Conservation (phyloP, 176 grass and related monocot genomes). For the Cenchrus purpureus region DNA sequence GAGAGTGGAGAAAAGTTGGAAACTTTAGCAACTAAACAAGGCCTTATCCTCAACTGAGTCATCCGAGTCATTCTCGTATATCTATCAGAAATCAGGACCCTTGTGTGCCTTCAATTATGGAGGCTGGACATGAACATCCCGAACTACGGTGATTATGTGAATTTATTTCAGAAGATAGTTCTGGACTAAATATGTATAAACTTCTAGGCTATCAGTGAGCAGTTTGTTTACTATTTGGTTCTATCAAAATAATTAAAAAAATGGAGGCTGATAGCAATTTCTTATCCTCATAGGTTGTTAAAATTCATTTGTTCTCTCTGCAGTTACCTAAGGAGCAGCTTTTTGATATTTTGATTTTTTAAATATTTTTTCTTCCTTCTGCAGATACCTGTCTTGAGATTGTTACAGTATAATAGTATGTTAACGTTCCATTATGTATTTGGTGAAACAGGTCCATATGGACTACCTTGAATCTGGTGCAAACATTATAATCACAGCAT, state of each 20-base stretch:
- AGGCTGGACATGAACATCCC: not conserved
- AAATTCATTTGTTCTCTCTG: not conserved
- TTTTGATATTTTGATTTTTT: not conserved
- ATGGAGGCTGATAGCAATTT: not conserved
- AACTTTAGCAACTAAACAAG: no score
- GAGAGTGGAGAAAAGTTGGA: no score
- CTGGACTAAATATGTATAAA: not conserved
- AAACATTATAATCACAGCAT: constrained; percentile 87
- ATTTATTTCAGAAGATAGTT: constrained; percentile 1
- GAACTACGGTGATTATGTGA: not conserved
- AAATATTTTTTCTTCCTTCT: not conserved
- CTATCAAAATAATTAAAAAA: not conserved
- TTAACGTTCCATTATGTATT: constrained; percentile 14
- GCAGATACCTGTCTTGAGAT: constrained; percentile 13
- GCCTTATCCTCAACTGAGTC: not conserved
- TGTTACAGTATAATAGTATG: not conserved
- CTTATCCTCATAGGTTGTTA: not conserved
- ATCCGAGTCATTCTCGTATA: not conserved
- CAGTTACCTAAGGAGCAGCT: not conserved
- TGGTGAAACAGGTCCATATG: constrained; percentile 80
- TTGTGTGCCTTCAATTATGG: not conserved
- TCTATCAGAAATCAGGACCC: not conserved
- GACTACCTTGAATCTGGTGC: constrained; percentile 92
- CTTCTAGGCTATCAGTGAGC: not conserved
- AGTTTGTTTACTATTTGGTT: not conserved